Conservation (phyloP, 768 basidiomycete species). For the Nevesoporus exiguus region DNA sequence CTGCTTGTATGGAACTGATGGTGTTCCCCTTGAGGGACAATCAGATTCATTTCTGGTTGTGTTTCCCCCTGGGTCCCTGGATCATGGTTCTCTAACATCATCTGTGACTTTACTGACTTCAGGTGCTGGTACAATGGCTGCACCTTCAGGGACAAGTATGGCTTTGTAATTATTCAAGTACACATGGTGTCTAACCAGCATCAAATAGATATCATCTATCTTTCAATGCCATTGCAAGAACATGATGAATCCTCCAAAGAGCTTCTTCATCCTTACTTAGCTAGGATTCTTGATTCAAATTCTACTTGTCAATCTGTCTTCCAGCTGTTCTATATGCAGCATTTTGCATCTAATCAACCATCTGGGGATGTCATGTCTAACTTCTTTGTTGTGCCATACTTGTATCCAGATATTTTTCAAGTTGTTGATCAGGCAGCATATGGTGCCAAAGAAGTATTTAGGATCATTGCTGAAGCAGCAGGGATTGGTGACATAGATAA, state of each 20-base stretch:
- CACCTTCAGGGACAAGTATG: slow-evolving; percentile 66
- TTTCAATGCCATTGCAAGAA: slow-evolving; percentile 46
- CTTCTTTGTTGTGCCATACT: slow-evolving; percentile 23
- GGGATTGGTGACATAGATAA: not conserved
- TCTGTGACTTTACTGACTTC: slow-evolving; percentile 63
- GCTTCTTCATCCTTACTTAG: slow-evolving; percentile 53
- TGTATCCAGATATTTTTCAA: slow-evolving; percentile 43
- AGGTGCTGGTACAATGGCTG: slow-evolving; percentile 70
- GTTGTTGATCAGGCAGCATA: slow-evolving; percentile 53
- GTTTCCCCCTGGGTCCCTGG: slow-evolving; percentile 66
- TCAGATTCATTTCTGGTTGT: slow-evolving; percentile 66
- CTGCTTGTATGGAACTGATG: slow-evolving; percentile 27
- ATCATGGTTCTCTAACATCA: slow-evolving; percentile 42
- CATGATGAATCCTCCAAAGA: slow-evolving; percentile 33
- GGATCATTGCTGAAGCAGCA: slow-evolving; percentile 29
- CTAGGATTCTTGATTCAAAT: slow-evolving; percentile 36
- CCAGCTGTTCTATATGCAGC: slow-evolving; percentile 54
- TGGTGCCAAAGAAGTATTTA: slow-evolving; percentile 57
- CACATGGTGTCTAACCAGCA: slow-evolving; percentile 1
- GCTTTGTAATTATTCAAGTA: not conserved
- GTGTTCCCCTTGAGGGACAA: slow-evolving; percentile 17
- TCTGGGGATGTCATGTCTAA: not conserved
- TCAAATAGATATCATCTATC: slow-evolving; percentile 54
- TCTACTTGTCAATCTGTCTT: slow-evolving; percentile 37
- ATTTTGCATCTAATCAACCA: slow-evolving; percentile 14